phyloP scores from a whole-genome alignment of 1,284 basidiomycete species.

The Melampsora larici-populina region DNA sequence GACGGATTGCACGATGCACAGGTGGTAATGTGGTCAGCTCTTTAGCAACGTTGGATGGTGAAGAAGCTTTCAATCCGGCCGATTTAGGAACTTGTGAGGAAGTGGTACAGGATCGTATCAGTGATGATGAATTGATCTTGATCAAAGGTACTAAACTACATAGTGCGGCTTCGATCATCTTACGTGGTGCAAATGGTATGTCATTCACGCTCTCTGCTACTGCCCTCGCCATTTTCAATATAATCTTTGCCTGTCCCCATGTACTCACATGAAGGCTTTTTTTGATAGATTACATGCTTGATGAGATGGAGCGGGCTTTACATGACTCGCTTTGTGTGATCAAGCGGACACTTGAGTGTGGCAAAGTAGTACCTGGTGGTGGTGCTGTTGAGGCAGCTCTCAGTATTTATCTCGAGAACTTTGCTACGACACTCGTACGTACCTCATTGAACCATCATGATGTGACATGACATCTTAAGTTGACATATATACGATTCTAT shows the following conservation, averaged over 20 bases:
- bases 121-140: slow-evolving; percentile 97
- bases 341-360: slow-evolving; percentile 95
- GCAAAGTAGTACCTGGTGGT: slow-evolving; percentile 91
- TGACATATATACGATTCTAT: slow-evolving; percentile 13
- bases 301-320: slow-evolving; percentile 97
- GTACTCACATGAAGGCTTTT: background rate
- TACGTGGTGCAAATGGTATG: slow-evolving; percentile 80
- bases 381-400: slow-evolving; percentile 96
- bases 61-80: slow-evolving; percentile 92
- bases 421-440: slow-evolving; percentile 88
- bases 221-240: background rate
- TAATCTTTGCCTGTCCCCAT: background rate
- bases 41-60: slow-evolving; percentile 93
- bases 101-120: slow-evolving; percentile 92
- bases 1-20: slow-evolving; percentile 94
- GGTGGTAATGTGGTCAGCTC: slow-evolving; percentile 90
- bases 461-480: background rate
- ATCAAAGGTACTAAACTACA: slow-evolving; percentile 97
- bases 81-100: slow-evolving; percentile 89
- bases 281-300: slow-evolving; percentile 81
- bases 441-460: background rate
- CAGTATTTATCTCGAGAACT: slow-evolving; percentile 98
- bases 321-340: slow-evolving; percentile 94
- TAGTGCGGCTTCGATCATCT: slow-evolving; percentile 83
- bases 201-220: background rate